Evolutionary conservation across 805 yeast species (phyloP).

Genomic region (Pichia deserticola): DNA sequence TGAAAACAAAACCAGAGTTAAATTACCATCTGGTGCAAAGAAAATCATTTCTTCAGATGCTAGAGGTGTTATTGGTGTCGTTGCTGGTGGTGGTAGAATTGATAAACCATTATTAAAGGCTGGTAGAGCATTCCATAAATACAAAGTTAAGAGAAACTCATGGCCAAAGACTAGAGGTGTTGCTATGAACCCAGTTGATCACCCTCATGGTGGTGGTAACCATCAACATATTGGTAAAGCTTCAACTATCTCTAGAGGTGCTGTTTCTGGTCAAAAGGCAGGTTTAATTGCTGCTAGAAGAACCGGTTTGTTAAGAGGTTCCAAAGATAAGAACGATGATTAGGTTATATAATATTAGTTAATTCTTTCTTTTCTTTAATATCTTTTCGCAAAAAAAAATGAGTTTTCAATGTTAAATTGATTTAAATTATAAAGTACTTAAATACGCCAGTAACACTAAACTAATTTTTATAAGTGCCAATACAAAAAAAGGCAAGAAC

Average conservation of each 20-base stretch:
- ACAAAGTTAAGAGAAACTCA: constrained; percentile 98
- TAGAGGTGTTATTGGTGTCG: constrained; percentile 99
- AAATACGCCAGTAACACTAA: no score
- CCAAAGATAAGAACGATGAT: constrained; percentile 55
- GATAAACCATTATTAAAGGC: constrained; percentile 99
- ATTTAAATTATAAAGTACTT: background rate
- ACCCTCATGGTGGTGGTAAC: constrained; percentile 99
- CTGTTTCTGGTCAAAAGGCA: constrained; percentile 99
- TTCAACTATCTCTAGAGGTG: constrained; percentile 98
- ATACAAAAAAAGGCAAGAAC: no score
- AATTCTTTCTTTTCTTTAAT: constrained; percentile 8
- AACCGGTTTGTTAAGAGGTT: constrained; percentile 99
- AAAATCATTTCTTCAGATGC: constrained; percentile 92
- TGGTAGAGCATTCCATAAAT: constrained; percentile 99
- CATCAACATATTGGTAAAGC: constrained; percentile 99
- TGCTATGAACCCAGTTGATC: constrained; percentile 99
- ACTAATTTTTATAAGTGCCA: no score
- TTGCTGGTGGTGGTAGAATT: constrained; percentile 99
- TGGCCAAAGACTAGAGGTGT: constrained; percentile 99
- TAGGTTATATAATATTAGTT: constrained; percentile 15
- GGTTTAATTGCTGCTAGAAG: constrained; percentile 99
- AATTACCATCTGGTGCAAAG: constrained; percentile 99
- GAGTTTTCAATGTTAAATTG: constrained; percentile 1
- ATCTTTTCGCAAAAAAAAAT: constrained; percentile 4
- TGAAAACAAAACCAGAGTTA: constrained; percentile 97